Evolutionary conservation across 2,329 filamentous ascomycete species (phyloP).

Genomic region (Sordariomycetes sp.): DNA sequence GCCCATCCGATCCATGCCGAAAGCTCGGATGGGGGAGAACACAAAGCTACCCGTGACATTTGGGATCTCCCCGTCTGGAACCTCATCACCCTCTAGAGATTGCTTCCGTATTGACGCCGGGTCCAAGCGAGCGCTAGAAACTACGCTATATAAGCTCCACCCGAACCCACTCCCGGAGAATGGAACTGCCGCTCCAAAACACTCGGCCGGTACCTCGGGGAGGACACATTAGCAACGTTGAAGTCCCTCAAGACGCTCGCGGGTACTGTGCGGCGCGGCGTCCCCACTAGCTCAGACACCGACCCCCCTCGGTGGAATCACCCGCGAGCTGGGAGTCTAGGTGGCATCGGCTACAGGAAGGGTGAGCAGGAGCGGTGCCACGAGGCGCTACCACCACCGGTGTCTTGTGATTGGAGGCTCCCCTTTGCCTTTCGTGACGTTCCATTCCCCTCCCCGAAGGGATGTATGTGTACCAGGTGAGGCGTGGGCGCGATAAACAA

Average conservation of each 20-base stretch:
- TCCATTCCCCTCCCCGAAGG: not conserved
- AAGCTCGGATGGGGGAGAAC: too few relatives aligned
- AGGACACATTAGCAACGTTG: not conserved
- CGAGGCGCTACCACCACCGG: not conserved
- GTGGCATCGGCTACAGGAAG: not conserved
- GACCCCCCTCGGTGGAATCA: not conserved
- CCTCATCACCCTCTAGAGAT: too few relatives aligned
- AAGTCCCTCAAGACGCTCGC: not conserved
- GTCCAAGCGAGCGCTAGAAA: not conserved
- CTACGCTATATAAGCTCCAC: not conserved
- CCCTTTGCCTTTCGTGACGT: not conserved
- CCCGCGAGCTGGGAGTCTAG: not conserved
- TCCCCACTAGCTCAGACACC: not conserved
- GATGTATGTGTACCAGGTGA: not conserved
- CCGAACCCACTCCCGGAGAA: not conserved
- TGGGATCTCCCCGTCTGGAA: too few relatives aligned
- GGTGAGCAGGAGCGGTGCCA: not conserved
- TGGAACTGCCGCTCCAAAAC: too few relatives aligned
- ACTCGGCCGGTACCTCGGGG: not conserved
- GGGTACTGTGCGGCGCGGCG: not conserved
- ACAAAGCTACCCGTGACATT: too few relatives aligned
- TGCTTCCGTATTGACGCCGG: not conserved
- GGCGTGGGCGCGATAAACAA: not conserved
- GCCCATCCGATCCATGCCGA: too few relatives aligned
- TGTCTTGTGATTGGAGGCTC: not conserved